These are phyloP conservation scores for Sarcodon aspratus DNA, from an alignment of 768 basidiomycete species.

Conservation along the genomic window DNA sequence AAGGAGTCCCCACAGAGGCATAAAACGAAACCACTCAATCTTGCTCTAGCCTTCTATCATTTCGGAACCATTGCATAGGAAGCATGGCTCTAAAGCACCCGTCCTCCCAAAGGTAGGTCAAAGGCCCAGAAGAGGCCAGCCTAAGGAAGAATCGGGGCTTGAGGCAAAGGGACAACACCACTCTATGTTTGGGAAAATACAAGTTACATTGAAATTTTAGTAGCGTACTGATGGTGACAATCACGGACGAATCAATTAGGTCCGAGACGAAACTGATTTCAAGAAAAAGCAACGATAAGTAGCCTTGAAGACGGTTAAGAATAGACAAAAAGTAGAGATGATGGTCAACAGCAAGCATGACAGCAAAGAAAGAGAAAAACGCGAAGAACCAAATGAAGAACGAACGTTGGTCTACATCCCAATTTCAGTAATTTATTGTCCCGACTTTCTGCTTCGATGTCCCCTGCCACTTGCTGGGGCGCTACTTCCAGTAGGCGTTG, in stretches of 20 bases:
- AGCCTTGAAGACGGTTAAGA: too few relatives aligned
- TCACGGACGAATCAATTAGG: background rate
- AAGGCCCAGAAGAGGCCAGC: conserved; percentile 6
- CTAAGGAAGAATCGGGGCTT: conserved; percentile 8
- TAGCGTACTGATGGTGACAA: background rate
- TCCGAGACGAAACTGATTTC: too few relatives aligned
- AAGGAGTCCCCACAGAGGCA: conserved; percentile 77
- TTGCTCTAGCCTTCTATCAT: conserved; percentile 31
- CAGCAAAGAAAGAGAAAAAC: conserved; percentile 2
- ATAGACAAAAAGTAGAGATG: background rate
- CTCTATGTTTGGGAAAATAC: background rate
- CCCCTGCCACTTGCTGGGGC: conserved; percentile 5
- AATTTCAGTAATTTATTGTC: too few relatives aligned
- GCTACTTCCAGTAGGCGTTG: conserved; percentile 13
- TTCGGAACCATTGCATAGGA: background rate
- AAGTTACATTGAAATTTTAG: background rate
- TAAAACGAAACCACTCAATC: conserved; percentile 8
- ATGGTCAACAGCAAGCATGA: background rate
- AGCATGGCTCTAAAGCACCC: conserved; percentile 6
- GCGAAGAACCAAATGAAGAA: conserved; percentile 2
- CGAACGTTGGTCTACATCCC: too few relatives aligned
- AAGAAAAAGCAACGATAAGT: too few relatives aligned
- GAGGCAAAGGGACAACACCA: conserved; percentile 1
- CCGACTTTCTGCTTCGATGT: conserved; percentile 1
- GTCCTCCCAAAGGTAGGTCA: conserved; percentile 2